Evolutionary conservation across 2,329 filamentous ascomycete species (phyloP), one percentile per base, ranked within the genome.

Genomic region (Claviceps citrina): DNA sequence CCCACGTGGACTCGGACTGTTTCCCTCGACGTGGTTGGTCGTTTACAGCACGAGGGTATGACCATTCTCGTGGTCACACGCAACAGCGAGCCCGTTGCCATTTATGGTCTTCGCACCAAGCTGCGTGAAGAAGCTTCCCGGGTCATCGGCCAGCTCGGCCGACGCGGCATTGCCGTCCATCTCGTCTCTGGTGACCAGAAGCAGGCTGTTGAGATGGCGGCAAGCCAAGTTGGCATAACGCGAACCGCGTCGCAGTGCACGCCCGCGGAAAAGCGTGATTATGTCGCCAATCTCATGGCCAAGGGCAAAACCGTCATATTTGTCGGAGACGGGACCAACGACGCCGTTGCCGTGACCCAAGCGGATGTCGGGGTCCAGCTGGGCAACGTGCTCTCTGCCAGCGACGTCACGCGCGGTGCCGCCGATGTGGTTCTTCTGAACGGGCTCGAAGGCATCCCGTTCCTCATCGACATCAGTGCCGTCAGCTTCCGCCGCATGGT

Each of bases 271-370:
- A 80, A 80, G 49, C 61, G 66, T 19, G 51, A 57, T 2, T 78
- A 76, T 50, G 57, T 78, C 38, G 54, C 59, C 38, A 41, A 40
- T 2, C 54, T 68, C 33, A 58, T 63, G 39, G 43, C 43, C 15
- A 22, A 46, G 15, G 48, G 46, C n/a, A 51, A 49, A 22, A 42
- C 33, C 19, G 65, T 74, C 40, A 56, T 79, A 40, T 80, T 80
- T 55, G 63, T 68, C 31, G 76, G 76, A 25, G 76, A 80, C 47
- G 76, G 76, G 9, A 76, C 72, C 7, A 80, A 80, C 50, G 76
- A 80, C 49, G 72, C 76, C 0, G 62, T 70, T 4, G 76, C 76
- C 1, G 62, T 81, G 3, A 68, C 73, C 3, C 66, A 72, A 47
- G 73, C 77, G 19, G 62, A 68, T 28, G 61, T 80, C n/a, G 76